Evolutionary conservation across 495 filamentous ascomycete species (phyloP), one percentile per base, ranked within the genome.

Genomic region (Hyaloscypha variabilis): DNA sequence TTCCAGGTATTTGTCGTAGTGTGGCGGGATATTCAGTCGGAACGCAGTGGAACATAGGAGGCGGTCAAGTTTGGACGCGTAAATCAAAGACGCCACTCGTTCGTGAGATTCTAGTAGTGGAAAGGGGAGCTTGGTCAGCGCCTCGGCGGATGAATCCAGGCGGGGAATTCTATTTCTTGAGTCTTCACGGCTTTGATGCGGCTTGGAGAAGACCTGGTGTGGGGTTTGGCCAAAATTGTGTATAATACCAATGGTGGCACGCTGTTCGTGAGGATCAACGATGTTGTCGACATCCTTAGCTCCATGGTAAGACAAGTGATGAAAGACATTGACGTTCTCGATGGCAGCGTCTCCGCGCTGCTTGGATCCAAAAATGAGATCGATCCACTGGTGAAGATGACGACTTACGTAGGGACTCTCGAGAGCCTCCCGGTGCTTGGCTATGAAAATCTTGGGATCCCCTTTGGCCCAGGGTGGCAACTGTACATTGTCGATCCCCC

Each of bases 221-320:
- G 96, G 96, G 14, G 96, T 99, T 74, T 99, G 95, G 1, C 95
- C 95, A 76, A 99, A 99, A 72, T 97, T 97, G 77, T 99, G 93
- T 65, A 99, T 97, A 71, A 97, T 97, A 26, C 92, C 91, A 68
- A 97, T 97, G 0, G 92, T 94, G 5, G 91, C 91, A 21, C 91
- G 77, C 39, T 91, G 83, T 73, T 97, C 93, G 62, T 91, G 83
- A 0, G 91, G 90, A 72, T 99, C 95, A 49, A 88, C 86, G 70
- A 99, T 98, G 54, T 87, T 88, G 70, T 99, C 95, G 2, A 99
- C 83, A 77, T 99, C 91, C 69, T 90, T 93, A 11, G 94, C 93
- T 17, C 95, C 95, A 67, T 92, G 91, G 76, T 99, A 99, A 1
- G 93, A 97, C 14, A 97, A 81, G 71, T 96, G 91, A 69, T 97